These are phyloP conservation scores for Cladosporium sp. DNA, from an alignment of 2,329 filamentous ascomycete species.

Conservation along the genomic window DNA sequence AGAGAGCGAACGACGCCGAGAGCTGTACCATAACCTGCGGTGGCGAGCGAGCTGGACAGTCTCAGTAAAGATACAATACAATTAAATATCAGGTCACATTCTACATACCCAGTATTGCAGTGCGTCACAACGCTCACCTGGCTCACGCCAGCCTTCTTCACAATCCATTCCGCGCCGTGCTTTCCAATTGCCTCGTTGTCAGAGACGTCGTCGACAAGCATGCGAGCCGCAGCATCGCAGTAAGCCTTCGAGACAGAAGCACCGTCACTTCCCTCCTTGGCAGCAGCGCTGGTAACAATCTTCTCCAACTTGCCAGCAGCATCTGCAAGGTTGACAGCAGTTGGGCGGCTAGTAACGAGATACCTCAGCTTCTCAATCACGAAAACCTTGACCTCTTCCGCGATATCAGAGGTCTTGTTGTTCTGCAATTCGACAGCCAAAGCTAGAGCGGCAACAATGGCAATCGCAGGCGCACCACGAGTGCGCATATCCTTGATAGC, in stretches of 20 bases:
- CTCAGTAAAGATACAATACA: constrained; percentile 20
- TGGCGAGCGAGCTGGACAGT: constrained; percentile 70
- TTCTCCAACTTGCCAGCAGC: constrained; percentile 76
- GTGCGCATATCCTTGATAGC: constrained; percentile 79
- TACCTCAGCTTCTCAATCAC: constrained; percentile 78
- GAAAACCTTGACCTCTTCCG: constrained; percentile 61
- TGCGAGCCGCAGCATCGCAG: constrained; percentile 75
- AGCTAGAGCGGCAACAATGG: constrained; percentile 89
- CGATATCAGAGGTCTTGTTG: constrained; percentile 45
- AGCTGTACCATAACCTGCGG: constrained; percentile 95
- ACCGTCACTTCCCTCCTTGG: constrained; percentile 40
- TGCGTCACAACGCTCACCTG: constrained; percentile 85
- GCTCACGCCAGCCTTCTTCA: constrained; percentile 47
- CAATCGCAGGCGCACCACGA: constrained; percentile 84
- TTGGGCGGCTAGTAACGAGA: constrained; percentile 82
- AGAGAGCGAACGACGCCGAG: constrained; percentile 89
- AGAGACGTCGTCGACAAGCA: constrained; percentile 78
- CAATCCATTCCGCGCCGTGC: constrained; percentile 79
- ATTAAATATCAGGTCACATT: neutral
- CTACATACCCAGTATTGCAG: constrained; percentile 84
- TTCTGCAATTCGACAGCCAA: constrained; percentile 78
- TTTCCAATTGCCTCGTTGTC: constrained; percentile 85
- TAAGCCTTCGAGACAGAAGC: constrained; percentile 64
- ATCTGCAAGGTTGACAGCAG: constrained; percentile 90
- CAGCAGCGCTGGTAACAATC: constrained; percentile 52